Evolutionary conservation across 768 basidiomycete species (phyloP).

Genomic region (Leccinum longicurvipes): DNA sequence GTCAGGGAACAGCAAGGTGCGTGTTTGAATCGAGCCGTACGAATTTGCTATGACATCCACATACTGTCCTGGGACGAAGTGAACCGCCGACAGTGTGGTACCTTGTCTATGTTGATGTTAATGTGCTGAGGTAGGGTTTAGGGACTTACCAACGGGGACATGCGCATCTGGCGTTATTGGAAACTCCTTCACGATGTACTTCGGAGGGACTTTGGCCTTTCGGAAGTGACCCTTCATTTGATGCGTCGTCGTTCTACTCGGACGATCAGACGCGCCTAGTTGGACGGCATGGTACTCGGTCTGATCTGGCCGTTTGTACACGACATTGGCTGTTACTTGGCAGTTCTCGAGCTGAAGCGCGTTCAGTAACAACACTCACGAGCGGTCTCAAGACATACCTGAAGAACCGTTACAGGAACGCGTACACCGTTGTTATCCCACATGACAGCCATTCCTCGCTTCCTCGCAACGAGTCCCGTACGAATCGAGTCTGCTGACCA

Average conservation of each 20-base stretch:
- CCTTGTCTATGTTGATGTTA: slow-evolving; percentile 42
- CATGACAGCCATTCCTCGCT: slow-evolving; percentile 92
- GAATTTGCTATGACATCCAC: slow-evolving; percentile 90
- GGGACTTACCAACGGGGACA: slow-evolving; percentile 73
- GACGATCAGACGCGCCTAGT: slow-evolving; percentile 78
- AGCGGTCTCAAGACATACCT: slow-evolving; percentile 50
- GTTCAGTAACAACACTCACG: slow-evolving; percentile 10
- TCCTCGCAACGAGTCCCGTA: slow-evolving; percentile 90
- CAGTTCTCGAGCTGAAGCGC: slow-evolving; percentile 71
- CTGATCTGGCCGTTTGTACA: slow-evolving; percentile 58
- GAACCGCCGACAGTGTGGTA: slow-evolving; percentile 83
- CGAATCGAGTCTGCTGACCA: slow-evolving; percentile 86
- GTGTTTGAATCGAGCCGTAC: slow-evolving; percentile 43
- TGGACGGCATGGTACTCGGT: slow-evolving; percentile 90
- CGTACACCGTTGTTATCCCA: slow-evolving; percentile 90
- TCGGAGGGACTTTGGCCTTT: slow-evolving; percentile 78
- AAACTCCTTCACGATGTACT: slow-evolving; percentile 85
- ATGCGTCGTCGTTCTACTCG: slow-evolving; percentile 65
- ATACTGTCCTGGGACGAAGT: slow-evolving; percentile 96
- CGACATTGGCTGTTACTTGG: slow-evolving; percentile 81
- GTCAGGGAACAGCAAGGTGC: slow-evolving; percentile 5
- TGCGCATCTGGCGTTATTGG: slow-evolving; percentile 86
- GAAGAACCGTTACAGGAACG: slow-evolving; percentile 90
- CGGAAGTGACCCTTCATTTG: slow-evolving; percentile 89
- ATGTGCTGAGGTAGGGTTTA: background rate